Percentiles rank a stretch among this genome's conserved stretches.
Evolutionary conservation across 768 basidiomycete genomes (phyloP).

Genomic region (Lactifluus rugatus): DNA sequence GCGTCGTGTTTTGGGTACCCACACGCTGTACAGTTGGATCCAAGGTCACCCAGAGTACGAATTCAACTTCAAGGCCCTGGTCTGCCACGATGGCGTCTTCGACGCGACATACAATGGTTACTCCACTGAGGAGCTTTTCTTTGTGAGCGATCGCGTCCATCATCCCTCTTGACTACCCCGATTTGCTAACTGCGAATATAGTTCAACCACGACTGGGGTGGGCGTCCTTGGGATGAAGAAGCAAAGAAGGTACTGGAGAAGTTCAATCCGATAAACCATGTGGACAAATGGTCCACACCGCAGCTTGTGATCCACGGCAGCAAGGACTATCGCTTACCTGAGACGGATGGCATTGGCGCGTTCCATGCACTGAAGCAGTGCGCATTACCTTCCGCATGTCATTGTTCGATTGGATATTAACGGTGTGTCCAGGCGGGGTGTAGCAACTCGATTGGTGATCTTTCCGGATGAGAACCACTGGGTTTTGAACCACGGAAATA

Average conservation of each 20-base stretch:
- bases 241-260: constrained; percentile 46
- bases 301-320: constrained; percentile 78
- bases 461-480: constrained; percentile 93
- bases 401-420: background rate
- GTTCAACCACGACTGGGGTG: constrained; percentile 86
- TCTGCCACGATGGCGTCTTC: constrained; percentile 91
- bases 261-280: constrained; percentile 76
- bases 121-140: constrained; percentile 86
- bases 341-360: constrained; percentile 72
- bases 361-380: constrained; percentile 84
- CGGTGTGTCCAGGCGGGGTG: constrained; percentile 39
- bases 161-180: background rate
- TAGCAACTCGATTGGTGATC: constrained; percentile 69
- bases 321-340: constrained; percentile 82
- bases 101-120: constrained; percentile 74
- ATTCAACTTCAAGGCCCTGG: constrained; percentile 84
- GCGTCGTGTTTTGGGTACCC: background rate
- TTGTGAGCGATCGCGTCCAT: constrained; percentile 42
- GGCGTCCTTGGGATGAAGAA: constrained; percentile 64
- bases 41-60: constrained; percentile 86
- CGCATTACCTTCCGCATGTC: constrained; percentile 25
- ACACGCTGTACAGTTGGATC: constrained; percentile 59
- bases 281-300: constrained; percentile 79
- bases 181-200: constrained; percentile 22
- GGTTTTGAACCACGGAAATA: constrained; percentile 76